Evolutionary conservation across 306 rosid species (phyloP).

Genomic region (Begonia masoniana): DNA sequence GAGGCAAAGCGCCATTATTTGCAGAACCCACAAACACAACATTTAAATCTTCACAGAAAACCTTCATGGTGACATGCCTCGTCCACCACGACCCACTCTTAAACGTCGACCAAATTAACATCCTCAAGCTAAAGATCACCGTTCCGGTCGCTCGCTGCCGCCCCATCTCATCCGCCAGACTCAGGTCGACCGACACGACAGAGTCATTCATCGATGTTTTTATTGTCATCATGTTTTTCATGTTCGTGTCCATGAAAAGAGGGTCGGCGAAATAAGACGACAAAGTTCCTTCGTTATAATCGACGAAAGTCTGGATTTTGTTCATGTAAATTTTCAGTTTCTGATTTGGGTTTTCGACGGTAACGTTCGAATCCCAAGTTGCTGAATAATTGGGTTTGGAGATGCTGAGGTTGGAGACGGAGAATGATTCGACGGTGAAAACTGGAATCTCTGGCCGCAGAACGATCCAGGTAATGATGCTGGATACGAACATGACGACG

Average conservation of each 20-base stretch:
- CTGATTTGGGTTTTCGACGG: conserved; percentile 19
- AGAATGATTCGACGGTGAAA: conserved; percentile 18
- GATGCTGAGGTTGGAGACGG: conserved; percentile 23
- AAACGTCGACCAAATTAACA: conserved; percentile 9
- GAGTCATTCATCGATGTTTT: conserved; percentile 9
- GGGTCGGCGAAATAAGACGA: conserved; percentile 9
- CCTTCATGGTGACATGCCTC: neutral
- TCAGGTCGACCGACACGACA: neutral
- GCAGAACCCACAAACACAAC: conserved; percentile 15
- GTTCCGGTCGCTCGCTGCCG: conserved; percentile 9
- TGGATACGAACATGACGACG: neutral
- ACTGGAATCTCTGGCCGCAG: conserved; percentile 19
- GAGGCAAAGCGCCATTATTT: neutral
- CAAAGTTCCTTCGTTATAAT: neutral
- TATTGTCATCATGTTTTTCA: neutral
- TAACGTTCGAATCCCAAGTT: conserved; percentile 22
- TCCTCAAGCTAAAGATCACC: conserved; percentile 13
- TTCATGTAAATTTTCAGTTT: conserved; percentile 2
- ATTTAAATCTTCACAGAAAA: conserved; percentile 28
- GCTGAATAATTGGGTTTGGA: conserved; percentile 9
- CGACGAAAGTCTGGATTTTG: conserved; percentile 10
- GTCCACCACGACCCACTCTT: conserved; percentile 10
- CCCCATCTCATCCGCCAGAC: conserved; percentile 9
- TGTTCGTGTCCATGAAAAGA: conserved; percentile 7
- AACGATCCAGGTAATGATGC: conserved; percentile 9